These are phyloP conservation scores for Ceratocystis diversiconidia DNA, from an alignment of 2,329 filamentous ascomycete genomes.

Conservation along the genomic window DNA sequence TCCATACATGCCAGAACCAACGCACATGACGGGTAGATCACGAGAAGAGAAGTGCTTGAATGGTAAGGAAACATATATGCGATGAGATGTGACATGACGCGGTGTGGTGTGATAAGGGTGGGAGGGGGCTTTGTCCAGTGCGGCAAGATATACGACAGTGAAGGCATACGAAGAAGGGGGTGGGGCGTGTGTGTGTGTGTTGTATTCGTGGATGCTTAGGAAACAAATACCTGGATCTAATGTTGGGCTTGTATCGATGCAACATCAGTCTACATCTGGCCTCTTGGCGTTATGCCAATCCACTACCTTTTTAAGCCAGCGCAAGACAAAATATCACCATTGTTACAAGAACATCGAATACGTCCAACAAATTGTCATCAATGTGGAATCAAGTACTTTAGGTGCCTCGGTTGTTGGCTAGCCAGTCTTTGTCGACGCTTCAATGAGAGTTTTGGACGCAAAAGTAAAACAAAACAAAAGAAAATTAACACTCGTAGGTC, in stretches of 20 bases:
- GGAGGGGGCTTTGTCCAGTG: too few species aligned
- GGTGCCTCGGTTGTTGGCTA: not conserved
- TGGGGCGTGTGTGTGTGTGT: too few species aligned
- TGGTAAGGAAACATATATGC: not conserved
- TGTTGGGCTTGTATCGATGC: not conserved
- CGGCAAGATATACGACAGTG: too few species aligned
- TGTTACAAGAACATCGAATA: not conserved
- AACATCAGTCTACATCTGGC: not conserved
- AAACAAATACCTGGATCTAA: not conserved
- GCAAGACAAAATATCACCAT: not conserved
- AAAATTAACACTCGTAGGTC: not conserved
- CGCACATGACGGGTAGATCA: conserved; percentile 4
- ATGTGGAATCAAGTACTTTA: not conserved
- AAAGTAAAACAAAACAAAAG: not conserved
- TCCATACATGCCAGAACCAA: not conserved
- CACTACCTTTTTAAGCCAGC: not conserved
- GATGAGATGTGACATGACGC: not conserved
- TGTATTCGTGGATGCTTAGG: too few species aligned
- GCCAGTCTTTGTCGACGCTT: not conserved
- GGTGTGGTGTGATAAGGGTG: not conserved
- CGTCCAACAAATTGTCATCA: not conserved
- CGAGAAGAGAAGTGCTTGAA: not conserved
- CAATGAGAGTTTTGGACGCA: not conserved
- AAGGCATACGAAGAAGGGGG: not conserved
- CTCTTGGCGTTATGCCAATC: not conserved